Evolutionary conservation across 2,329 filamentous ascomycete genomes (phyloP), one percentile per base, ranked within the genome.

Genomic region (Calcarisporium arbuscula): DNA sequence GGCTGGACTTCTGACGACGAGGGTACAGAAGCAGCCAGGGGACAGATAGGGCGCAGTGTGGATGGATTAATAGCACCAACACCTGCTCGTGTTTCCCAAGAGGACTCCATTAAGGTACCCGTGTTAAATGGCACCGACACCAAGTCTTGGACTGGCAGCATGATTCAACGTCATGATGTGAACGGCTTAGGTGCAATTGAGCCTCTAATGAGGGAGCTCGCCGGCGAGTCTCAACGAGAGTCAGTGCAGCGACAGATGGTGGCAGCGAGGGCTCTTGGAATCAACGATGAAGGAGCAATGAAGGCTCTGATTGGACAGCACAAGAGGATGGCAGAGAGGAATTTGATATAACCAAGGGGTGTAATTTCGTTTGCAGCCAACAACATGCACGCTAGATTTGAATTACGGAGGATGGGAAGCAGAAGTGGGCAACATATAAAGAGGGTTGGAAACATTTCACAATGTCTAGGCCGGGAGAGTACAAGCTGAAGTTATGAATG

Each of bases 181-280:
- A 59, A 51, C 30, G 57, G 61, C 5, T 44, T 67, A 36, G 62
- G 61, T 18, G 50, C 55, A 5, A 56, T 68, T 16, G 65, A 68
- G 48, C 62, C 64, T 8, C 42, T 69, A 30, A 68, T 68, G 60
- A 54, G 61, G 35, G 64, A 67, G 48, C 46, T 68, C 28, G 60
- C 58, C 26, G 53, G 46, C 5, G 48, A 46, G 28, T 41, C 46
- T 18, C 28, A 50, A 32, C 47, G 45, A 30, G 52, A 53, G n/a
- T n/a, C n/a, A n/a, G n/a, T n/a, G n/a, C n/a, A n/a, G 20, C 41
- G 50, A 40, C 37, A 51, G 28, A 50, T 42, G 21, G 48, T 45
- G 16, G 47, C 51, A 35, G 50, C 48, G 23, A 41, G 45, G 25
- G 43, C 51, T n/a, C 41, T 51, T 26, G 49, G 45, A 34, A 32